These are phyloP conservation scores for Aspergillus awamori DNA, from an alignment of 2,329 filamentous ascomycete species.

Conservation along the genomic window DNA sequence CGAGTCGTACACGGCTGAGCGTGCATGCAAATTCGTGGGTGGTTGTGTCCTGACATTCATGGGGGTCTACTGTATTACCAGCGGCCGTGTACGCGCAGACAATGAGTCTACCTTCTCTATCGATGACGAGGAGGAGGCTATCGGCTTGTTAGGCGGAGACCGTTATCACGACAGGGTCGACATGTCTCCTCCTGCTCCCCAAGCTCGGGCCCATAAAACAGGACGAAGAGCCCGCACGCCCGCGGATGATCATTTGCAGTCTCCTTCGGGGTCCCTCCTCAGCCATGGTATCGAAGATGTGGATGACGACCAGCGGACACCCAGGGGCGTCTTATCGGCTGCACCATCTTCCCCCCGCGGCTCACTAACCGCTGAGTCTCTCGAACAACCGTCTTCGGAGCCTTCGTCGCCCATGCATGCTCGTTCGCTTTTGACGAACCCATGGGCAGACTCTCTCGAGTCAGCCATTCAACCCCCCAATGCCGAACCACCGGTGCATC, in stretches of 20 bases:
- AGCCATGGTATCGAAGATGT: constrained; percentile 37
- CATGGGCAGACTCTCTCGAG: constrained; percentile 39
- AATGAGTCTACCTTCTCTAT: constrained; percentile 68
- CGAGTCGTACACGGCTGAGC: constrained; percentile 73
- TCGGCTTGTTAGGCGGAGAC: constrained; percentile 44
- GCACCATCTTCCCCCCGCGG: constrained; percentile 35
- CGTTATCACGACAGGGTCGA: constrained; percentile 40
- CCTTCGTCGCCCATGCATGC: constrained; percentile 36
- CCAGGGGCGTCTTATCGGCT: constrained; percentile 36
- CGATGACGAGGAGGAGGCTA: constrained; percentile 62
- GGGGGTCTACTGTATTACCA: constrained; percentile 96
- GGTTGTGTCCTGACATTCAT: constrained; percentile 92
- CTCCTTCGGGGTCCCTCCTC: constrained; percentile 38
- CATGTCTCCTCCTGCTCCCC: constrained; percentile 29
- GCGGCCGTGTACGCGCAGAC: constrained; percentile 65
- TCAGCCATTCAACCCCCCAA: constrained; percentile 17
- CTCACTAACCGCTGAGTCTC: constrained; percentile 38
- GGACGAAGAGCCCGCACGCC: constrained; percentile 18
- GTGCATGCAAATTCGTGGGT: constrained; percentile 81
- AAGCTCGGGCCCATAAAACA: constrained; percentile 22
- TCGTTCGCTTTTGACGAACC: constrained; percentile 41
- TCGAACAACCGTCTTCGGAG: constrained; percentile 32
- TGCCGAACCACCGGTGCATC: constrained; percentile 29
- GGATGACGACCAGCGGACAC: constrained; percentile 38
- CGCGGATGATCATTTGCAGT: constrained; percentile 26